Evolutionary conservation across 163 green algal species (phyloP), one percentile per base, ranked within the genome.

Genomic region (Scenedesmus sp.): DNA sequence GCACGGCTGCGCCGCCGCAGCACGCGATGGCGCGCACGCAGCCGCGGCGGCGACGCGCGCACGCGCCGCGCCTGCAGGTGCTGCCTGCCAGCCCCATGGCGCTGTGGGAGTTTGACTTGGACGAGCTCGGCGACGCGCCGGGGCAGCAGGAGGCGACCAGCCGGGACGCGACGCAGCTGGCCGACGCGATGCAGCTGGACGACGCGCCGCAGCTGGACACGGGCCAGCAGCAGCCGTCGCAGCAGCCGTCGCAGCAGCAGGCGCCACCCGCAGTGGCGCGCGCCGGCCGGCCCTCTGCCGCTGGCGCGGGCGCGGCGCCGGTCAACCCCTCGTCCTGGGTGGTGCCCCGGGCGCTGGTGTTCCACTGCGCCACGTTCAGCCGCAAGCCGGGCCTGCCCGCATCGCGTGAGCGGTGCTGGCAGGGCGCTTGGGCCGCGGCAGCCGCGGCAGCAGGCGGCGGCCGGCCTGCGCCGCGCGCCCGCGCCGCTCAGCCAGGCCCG

Each of bases 321-420:
- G 67, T 63, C 4, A 63, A 87, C 53, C n/a, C n/a, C n/a, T n/a
- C n/a, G n/a, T n/a, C n/a, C n/a, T 87, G 90, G 80, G 36, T 87
- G 0, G 54, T 94, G 11, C 81, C 85, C 0, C 78, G 90, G 2
- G 33, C 39, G 0, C 13, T 62, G 58, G 84, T 95, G 17, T 91
- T 94, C 56, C 92, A 95, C 69, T 89, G 86, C 50, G 53, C 84
- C 36, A 91, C 88, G 11, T 95, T 93, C 77, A 57, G 77, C 26
- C 42, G 22, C 0, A 65, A 76, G 47, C 67, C 86, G 0, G 91
- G 91, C 0, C 72, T 95, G 33, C 85, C 90, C 0, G 69, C 63
- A 18, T 75, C 86, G 20, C 87, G 90, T 95, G 75, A 78, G 88
- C 77, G 58, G 26, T 48, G 3, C 39, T 60, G 53, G n/a, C n/a